Percentiles rank a stretch among this genome's conserved stretches.
Evolutionary conservation across 2,329 filamentous ascomycete genomes (phyloP).

Genomic region (Talaromyces verruculosus): DNA sequence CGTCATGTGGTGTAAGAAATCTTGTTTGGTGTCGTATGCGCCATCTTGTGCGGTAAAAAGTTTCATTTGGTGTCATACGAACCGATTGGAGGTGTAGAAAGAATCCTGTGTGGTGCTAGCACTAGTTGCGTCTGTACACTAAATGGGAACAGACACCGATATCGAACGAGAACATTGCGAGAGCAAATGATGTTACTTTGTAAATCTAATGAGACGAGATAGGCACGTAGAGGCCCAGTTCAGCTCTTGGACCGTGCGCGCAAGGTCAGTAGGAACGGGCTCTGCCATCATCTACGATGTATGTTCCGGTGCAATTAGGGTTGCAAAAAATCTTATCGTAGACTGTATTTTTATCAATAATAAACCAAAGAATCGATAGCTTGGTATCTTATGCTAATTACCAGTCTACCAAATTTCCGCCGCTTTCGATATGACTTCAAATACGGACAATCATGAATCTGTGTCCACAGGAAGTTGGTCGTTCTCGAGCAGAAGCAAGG

Average conservation of each 20-base stretch:
- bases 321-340: too few species aligned
- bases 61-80: too few species aligned
- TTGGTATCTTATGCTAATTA: neutral
- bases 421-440: neutral
- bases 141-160: neutral
- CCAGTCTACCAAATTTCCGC: neutral
- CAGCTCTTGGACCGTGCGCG: neutral
- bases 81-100: too few species aligned
- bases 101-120: too few species aligned
- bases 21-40: too few species aligned
- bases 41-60: too few species aligned
- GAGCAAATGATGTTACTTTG: neutral
- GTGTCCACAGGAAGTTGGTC: too few species aligned
- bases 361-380: neutral
- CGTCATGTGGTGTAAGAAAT: too few species aligned
- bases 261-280: neutral
- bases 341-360: neutral
- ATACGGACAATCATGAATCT: constrained; percentile 17
- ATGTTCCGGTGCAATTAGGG: neutral
- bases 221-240: neutral
- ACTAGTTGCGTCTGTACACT: constrained; percentile 2
- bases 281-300: neutral
- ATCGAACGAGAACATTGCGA: neutral
- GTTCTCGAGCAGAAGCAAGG: too few species aligned
- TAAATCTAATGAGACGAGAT: neutral